phyloP scores from a whole-genome alignment of 2,329 filamentous ascomycete genomes.

The Geosmithia flava region DNA sequence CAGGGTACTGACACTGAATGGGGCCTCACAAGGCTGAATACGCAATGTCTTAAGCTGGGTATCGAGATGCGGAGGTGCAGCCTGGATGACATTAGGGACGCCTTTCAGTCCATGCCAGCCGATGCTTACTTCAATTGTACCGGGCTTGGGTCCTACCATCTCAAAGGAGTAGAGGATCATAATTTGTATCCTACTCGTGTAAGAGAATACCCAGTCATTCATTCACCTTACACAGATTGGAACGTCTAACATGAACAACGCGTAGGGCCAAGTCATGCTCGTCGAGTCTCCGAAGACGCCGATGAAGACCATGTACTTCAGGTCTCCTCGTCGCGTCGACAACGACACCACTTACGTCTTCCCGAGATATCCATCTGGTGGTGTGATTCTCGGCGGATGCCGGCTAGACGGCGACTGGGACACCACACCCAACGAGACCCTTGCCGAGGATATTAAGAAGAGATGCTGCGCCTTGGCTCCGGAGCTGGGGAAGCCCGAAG shows the following conservation, averaged over 20 bases:
- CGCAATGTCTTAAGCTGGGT: conserved; percentile 18
- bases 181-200: conserved; percentile 59
- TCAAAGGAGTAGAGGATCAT: conserved; percentile 65
- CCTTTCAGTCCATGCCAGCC: conserved; percentile 35
- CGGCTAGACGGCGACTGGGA: conserved; percentile 18
- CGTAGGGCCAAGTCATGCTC: conserved; percentile 15
- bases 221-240: neutral
- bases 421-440: conserved; percentile 12
- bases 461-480: conserved; percentile 19
- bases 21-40: conserved; percentile 55
- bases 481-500: conserved; percentile 17
- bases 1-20: conserved; percentile 41
- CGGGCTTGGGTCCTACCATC: conserved; percentile 54
- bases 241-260: neutral
- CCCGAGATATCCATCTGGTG: conserved; percentile 21
- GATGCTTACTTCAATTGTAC: conserved; percentile 63
- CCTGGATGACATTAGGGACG: conserved; percentile 56
- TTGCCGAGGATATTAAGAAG: conserved; percentile 18
- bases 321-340: conserved; percentile 24
- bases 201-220: conserved; percentile 3
- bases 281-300: conserved; percentile 23
- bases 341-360: conserved; percentile 24
- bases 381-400: conserved; percentile 19
- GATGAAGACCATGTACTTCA: conserved; percentile 26
- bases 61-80: conserved; percentile 38